Evolutionary conservation across 1,139 yeast genomes (phyloP).

Genomic region (Yamadazyma spencermartinsiae): DNA sequence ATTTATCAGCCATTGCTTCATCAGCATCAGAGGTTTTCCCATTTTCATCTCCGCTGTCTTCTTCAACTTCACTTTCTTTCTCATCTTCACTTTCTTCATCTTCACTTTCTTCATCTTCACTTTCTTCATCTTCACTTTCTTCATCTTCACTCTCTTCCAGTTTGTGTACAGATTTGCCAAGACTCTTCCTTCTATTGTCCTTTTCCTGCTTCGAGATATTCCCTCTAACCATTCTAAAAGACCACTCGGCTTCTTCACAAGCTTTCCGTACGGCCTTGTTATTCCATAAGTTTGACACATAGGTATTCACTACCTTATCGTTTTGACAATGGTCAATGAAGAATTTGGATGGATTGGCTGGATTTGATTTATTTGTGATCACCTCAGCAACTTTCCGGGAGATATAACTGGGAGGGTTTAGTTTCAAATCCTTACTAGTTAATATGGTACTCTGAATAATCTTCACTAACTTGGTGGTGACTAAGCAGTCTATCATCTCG

Average conservation of each 20-base stretch:
- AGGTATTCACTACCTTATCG: slow-evolving; percentile 39
- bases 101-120: slow-evolving; percentile 13
- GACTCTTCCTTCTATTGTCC: slow-evolving; percentile 26
- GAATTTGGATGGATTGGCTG: slow-evolving; percentile 48
- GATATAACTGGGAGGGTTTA: slow-evolving; percentile 35
- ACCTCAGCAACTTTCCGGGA: slow-evolving; percentile 23
- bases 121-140: slow-evolving; percentile 23
- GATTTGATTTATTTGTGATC: slow-evolving; percentile 27
- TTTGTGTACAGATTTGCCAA: slow-evolving; percentile 22
- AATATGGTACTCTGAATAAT: slow-evolving; percentile 26
- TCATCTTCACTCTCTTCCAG: slow-evolving; percentile 20
- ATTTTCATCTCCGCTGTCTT: slow-evolving; percentile 13
- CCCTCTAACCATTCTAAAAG: slow-evolving; percentile 63
- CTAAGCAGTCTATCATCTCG: slow-evolving; percentile 25
- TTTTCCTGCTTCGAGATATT: slow-evolving; percentile 49
- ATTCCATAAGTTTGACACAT: slow-evolving; percentile 62
- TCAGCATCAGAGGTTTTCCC: slow-evolving; percentile 11
- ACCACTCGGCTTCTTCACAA: slow-evolving; percentile 52
- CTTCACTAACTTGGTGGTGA: slow-evolving; percentile 37
- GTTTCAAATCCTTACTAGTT: slow-evolving; percentile 26
- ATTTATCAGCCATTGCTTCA: slow-evolving; percentile 25
- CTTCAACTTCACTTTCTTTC: slow-evolving; percentile 13
- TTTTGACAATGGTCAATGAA: slow-evolving; percentile 47
- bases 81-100: slow-evolving; percentile 19
- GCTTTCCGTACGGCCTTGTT: slow-evolving; percentile 49